phyloP scores from a whole-genome alignment of 352 stramenopile genomes.

The Phytopythium helicoides region DNA sequence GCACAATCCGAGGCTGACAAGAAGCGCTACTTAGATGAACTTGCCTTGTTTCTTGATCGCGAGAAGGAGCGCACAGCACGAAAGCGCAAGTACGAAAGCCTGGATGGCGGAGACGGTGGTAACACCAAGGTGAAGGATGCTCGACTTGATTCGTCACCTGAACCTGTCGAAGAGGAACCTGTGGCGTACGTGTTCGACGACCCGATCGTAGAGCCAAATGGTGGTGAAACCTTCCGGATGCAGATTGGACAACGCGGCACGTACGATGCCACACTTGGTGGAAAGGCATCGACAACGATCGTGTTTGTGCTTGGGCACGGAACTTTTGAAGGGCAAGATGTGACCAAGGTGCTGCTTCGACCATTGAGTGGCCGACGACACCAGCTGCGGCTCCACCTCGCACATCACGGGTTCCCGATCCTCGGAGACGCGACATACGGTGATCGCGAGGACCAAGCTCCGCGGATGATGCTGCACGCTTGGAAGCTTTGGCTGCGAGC shows the following conservation, averaged over 20 bases:
- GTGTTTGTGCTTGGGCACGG: constrained; percentile 75
- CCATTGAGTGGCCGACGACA: constrained; percentile 80
- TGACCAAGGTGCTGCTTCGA: constrained; percentile 83
- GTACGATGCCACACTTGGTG: constrained; percentile 10
- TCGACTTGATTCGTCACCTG: not conserved
- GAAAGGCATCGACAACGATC: constrained; percentile 67
- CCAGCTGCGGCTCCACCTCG: constrained; percentile 80
- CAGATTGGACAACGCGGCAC: constrained; percentile 39
- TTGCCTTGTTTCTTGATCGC: constrained; percentile 47
- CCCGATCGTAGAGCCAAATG: constrained; percentile 62
- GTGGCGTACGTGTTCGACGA: constrained; percentile 80
- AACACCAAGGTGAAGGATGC: constrained; percentile 1
- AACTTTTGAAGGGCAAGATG: constrained; percentile 40
- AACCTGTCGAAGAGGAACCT: constrained; percentile 27
- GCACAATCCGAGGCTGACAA: constrained; percentile 42
- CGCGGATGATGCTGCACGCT: constrained; percentile 85
- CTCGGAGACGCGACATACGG: constrained; percentile 77
- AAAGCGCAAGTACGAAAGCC: constrained; percentile 54
- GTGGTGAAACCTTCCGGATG: constrained; percentile 62
- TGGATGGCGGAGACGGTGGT: constrained; percentile 18
- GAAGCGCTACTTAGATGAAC: constrained; percentile 46
- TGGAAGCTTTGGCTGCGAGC: constrained; percentile 78
- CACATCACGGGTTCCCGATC: constrained; percentile 74
- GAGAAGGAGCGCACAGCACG: constrained; percentile 40
- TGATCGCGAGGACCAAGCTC: constrained; percentile 48